phyloP scores from a whole-genome alignment of 768 basidiomycete genomes.

The Boletus reticuloceps region DNA sequence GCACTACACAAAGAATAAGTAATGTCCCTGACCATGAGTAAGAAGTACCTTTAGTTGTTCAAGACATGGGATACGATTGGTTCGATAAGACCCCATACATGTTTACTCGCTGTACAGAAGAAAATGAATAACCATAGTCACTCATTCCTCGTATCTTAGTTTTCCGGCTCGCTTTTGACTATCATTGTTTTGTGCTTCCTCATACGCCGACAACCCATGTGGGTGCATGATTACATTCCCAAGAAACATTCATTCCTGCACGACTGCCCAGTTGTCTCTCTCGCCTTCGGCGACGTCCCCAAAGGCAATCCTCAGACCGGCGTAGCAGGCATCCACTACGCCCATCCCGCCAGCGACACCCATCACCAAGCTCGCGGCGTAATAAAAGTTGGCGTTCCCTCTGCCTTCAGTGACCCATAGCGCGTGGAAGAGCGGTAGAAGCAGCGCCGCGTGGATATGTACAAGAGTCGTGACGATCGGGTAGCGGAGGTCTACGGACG shows the following conservation, averaged over 20 bases:
- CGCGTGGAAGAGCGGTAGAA: conserved; percentile 88
- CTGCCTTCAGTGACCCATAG: conserved; percentile 90
- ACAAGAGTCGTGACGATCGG: conserved; percentile 82
- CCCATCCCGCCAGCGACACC: conserved; percentile 86
- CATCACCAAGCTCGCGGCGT: conserved; percentile 92
- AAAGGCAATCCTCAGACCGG: conserved; percentile 75
- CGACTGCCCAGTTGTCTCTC: conserved; percentile 27
- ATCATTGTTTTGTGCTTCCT: no score
- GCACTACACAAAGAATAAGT: no score
- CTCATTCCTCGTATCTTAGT: no score
- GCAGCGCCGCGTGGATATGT: conserved; percentile 78
- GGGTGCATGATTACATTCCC: no score
- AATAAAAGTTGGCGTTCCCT: conserved; percentile 98
- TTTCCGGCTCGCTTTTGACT: no score
- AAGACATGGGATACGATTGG: no score
- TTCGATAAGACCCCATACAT: no score
- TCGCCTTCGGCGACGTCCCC: conserved; percentile 47
- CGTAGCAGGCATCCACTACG: conserved; percentile 77
- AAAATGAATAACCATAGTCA: no score
- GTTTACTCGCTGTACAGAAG: no score
- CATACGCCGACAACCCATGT: no score
- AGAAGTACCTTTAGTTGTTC: no score
- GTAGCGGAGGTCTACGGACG: conserved; percentile 67
- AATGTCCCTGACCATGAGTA: no score
- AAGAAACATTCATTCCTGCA: conserved; percentile 22